Conservation (phyloP, 2,329 filamentous ascomycete genomes). For the Penicillium sp. region DNA sequence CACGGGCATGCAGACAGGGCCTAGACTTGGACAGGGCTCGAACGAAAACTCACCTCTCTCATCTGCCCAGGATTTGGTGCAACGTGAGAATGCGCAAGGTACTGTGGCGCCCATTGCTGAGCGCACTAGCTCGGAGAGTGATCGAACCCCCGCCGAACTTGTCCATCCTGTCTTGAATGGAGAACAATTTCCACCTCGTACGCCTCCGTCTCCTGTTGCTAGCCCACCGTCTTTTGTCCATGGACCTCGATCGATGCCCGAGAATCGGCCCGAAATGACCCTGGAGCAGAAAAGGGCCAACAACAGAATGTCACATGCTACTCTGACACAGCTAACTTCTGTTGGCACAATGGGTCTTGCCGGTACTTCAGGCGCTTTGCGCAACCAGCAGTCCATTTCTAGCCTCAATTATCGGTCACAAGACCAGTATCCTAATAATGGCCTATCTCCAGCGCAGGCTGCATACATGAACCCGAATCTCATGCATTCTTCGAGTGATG, state of each 20-base stretch:
- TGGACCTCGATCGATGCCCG: conserved; percentile 67
- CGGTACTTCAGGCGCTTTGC: conserved; percentile 38
- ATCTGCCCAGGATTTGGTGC: conserved; percentile 36
- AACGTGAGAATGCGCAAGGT: conserved; percentile 21
- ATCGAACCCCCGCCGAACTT: conserved; percentile 24
- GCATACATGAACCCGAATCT: conserved; percentile 3
- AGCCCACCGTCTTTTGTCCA: conserved; percentile 78
- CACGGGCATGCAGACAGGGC: conserved; percentile 21
- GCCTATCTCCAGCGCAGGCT: background rate
- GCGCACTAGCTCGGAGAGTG: conserved; percentile 43
- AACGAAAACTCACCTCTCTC: conserved; percentile 36
- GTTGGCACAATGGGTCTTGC: conserved; percentile 56
- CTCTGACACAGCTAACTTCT: conserved; percentile 74
- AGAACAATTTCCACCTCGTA: conserved; percentile 46
- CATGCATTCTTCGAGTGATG: conserved; percentile 13
- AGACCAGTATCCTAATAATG: background rate
- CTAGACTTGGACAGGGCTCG: conserved; percentile 11
- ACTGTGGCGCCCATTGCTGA: conserved; percentile 29
- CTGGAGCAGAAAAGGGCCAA: conserved; percentile 77
- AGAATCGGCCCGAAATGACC: conserved; percentile 68
- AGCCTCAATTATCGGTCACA: conserved; percentile 8
- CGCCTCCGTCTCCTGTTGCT: conserved; percentile 72
- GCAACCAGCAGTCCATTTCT: conserved; percentile 26
- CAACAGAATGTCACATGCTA: conserved; percentile 77
- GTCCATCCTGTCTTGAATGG: conserved; percentile 29